These are phyloP conservation scores for Trichoderma virens DNA, from an alignment of 495 filamentous ascomycete genomes.

Conservation along the genomic window DNA sequence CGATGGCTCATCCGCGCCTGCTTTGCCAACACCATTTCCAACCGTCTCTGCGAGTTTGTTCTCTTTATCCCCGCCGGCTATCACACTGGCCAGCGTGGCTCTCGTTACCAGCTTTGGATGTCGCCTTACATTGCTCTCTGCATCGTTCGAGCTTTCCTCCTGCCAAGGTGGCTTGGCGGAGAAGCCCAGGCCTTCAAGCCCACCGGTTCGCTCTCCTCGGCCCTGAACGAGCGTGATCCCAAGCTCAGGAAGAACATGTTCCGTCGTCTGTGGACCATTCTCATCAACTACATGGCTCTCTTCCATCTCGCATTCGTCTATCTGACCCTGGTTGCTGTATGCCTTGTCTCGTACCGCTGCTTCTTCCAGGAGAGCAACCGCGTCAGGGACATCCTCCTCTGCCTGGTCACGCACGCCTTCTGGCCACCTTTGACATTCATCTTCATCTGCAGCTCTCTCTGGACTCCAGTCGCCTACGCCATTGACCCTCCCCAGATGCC, in stretches of 20 bases:
- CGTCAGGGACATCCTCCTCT: slow-evolving; percentile 27
- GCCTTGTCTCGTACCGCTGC: slow-evolving; percentile 29
- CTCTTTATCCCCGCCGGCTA: slow-evolving; percentile 39
- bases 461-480: slow-evolving; percentile 31
- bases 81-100: slow-evolving; percentile 33
- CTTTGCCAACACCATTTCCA: slow-evolving; percentile 31
- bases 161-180: slow-evolving; percentile 29
- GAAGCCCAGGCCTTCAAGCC: slow-evolving; percentile 4
- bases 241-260: neutral
- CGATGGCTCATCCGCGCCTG: slow-evolving; percentile 41
- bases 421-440: slow-evolving; percentile 39
- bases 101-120: slow-evolving; percentile 39
- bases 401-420: slow-evolving; percentile 40
- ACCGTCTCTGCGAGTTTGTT: slow-evolving; percentile 36
- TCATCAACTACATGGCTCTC: neutral
- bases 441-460: slow-evolving; percentile 22
- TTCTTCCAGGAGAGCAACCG: slow-evolving; percentile 20
- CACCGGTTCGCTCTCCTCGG: neutral
- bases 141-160: slow-evolving; percentile 36
- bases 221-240: slow-evolving; percentile 10
- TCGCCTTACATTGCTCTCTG: slow-evolving; percentile 35
- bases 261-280: slow-evolving; percentile 3
- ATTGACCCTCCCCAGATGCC: slow-evolving; percentile 38
- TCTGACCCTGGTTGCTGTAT: slow-evolving; percentile 31
- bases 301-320: slow-evolving; percentile 26